Conservation (phyloP, 345 rosid species). For the Murraya paniculata region DNA sequence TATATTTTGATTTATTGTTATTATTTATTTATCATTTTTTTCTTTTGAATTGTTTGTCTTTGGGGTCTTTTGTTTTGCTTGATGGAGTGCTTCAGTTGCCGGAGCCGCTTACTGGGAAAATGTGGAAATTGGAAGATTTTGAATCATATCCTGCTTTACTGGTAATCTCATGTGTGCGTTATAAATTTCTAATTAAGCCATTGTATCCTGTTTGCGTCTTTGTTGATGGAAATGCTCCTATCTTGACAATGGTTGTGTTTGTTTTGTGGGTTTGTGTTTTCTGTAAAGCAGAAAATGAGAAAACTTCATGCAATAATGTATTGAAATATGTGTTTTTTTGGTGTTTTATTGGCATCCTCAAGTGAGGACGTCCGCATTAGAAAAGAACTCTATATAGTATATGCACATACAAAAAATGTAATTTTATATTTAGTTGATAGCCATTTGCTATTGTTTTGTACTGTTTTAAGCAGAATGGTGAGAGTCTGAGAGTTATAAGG, state of each 20-base stretch:
- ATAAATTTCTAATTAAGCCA: not conserved
- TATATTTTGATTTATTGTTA: not conserved
- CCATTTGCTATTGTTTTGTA: no score
- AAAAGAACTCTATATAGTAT: no score
- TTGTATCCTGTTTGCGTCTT: not conserved
- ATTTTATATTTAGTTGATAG: no score
- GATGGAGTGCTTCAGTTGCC: constrained; percentile 42
- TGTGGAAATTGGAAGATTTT: constrained; percentile 77
- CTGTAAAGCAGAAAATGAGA: not conserved
- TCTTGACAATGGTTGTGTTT: not conserved
- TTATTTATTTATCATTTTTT: not conserved
- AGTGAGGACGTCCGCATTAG: no score
- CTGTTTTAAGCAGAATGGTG: no score
- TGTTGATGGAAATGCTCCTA: constrained; percentile 5
- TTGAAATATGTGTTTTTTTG: no score
- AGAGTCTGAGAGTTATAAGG: no score
- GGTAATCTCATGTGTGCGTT: constrained; percentile 33
- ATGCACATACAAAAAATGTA: no score
- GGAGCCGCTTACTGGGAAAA: constrained; percentile 80
- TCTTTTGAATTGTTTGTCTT: not conserved
- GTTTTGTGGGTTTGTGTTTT: not conserved
- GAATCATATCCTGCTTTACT: constrained; percentile 75
- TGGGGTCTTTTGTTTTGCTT: not conserved
- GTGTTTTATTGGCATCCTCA: no score
- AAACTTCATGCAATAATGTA: not conserved